Conservation (phyloP, 164 flowering plant genomes). For the Annona squamosa region DNA sequence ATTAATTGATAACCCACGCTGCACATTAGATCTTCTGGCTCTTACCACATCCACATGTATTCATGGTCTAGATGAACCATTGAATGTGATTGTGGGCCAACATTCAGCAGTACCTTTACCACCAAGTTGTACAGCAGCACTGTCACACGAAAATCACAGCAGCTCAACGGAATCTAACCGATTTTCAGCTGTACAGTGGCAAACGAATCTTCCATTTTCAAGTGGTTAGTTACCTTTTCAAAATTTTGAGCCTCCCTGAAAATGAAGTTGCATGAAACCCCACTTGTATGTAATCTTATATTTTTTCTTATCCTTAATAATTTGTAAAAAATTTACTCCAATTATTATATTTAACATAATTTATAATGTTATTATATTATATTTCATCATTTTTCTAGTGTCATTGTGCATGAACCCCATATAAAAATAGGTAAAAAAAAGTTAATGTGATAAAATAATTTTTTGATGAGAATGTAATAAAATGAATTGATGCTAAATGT, state of each 20-base stretch:
- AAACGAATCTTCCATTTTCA: conserved; percentile 40
- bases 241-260: not conserved
- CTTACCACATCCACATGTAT: no score
- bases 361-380: not conserved
- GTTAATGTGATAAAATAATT: no score
- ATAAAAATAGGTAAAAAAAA: no score
- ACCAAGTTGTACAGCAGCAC: not conserved
- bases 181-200: not conserved
- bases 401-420: not conserved
- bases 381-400: not conserved
- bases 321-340: not conserved
- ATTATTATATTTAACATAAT: not conserved
- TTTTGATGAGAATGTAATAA: no score
- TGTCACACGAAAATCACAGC: not conserved
- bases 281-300: not conserved
- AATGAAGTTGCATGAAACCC: not conserved
- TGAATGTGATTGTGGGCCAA: no score
- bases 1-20: no score
- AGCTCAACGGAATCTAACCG: conserved; percentile 3
- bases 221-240: not conserved
- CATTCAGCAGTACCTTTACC: not conserved
- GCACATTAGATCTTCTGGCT: no score
- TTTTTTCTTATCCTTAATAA: no score
- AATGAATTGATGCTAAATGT: no score
- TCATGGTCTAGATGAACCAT: no score